These are phyloP conservation scores for Penicillium salamii DNA, from an alignment of 495 filamentous ascomycete species.

Conservation along the genomic window DNA sequence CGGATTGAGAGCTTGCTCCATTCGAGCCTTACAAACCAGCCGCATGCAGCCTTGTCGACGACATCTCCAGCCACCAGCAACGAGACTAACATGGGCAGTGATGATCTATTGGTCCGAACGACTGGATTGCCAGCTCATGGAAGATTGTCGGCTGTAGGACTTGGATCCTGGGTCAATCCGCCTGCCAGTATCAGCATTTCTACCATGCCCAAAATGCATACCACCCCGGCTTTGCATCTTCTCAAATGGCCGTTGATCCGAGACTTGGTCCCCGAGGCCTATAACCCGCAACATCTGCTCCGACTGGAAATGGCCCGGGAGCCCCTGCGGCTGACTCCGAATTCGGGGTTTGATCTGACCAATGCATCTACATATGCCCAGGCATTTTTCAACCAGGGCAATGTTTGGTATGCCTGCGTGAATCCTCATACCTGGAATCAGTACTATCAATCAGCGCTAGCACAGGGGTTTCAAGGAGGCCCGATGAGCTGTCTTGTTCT, in stretches of 20 bases:
- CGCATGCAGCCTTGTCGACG: conserved; percentile 45
- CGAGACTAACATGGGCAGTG: conserved; percentile 62
- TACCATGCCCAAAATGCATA: conserved; percentile 80
- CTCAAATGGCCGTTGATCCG: conserved; percentile 79
- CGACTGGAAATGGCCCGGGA: conserved; percentile 81
- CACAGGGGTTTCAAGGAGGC: conserved; percentile 69
- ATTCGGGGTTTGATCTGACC: conserved; percentile 66
- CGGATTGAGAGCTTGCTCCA: conserved; percentile 77
- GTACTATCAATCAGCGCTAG: conserved; percentile 69
- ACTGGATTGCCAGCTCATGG: conserved; percentile 42
- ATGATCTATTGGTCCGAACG: conserved; percentile 53
- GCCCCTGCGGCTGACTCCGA: conserved; percentile 56
- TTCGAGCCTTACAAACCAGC: conserved; percentile 53
- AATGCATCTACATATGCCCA: conserved; percentile 72
- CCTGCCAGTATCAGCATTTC: conserved; percentile 63
- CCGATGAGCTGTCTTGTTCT: conserved; percentile 82
- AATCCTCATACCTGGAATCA: conserved; percentile 79
- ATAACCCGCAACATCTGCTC: conserved; percentile 73
- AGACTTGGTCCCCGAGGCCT: conserved; percentile 70
- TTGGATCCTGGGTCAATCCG: conserved; percentile 68
- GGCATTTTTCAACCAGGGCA: conserved; percentile 75
- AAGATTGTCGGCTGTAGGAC: conserved; percentile 60
- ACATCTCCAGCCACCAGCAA: conserved; percentile 70
- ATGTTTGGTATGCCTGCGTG: conserved; percentile 82
- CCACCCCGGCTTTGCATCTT: conserved; percentile 72